Percentiles rank a stretch among this genome's conserved stretches.
These are phyloP conservation scores for Chlorella sp. DNA, from an alignment of 139 green algal species.

Conservation along the genomic window DNA sequence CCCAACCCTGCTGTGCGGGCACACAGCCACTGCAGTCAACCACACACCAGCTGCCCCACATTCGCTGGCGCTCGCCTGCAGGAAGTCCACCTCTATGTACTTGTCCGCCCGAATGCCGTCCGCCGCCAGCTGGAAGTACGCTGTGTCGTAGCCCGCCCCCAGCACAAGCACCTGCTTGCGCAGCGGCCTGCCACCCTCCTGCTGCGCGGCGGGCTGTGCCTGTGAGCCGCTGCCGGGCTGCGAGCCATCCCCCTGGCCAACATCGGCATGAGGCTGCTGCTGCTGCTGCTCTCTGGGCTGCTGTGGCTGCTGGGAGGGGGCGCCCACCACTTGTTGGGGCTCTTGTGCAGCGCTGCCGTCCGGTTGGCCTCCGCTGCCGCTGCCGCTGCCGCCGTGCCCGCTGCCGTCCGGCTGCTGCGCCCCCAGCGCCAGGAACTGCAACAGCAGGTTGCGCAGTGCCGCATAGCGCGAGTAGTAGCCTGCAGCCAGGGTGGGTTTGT, in stretches of 20 bases:
- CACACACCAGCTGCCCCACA: background rate
- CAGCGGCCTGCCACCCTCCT: background rate
- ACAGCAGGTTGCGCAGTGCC: conserved; percentile 67
- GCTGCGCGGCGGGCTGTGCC: background rate
- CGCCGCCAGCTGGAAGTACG: conserved; percentile 78
- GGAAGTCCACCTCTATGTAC: conserved; percentile 86
- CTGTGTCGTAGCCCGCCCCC: conserved; percentile 90
- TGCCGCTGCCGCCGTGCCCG: background rate
- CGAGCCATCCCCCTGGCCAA: too few relatives aligned
- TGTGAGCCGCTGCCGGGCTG: background rate
- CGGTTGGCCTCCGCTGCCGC: background rate
- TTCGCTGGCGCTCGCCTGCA: conserved; percentile 44
- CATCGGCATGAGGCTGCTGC: too few relatives aligned
- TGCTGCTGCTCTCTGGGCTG: background rate
- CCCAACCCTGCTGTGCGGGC: too few relatives aligned
- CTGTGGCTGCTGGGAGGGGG: background rate
- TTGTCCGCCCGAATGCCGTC: conserved; percentile 33
- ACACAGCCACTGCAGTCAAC: background rate
- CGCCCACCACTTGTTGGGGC: background rate
- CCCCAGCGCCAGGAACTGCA: conserved; percentile 63
- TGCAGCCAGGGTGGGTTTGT: conserved; percentile 42
- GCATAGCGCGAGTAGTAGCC: conserved; percentile 84
- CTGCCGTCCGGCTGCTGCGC: too few relatives aligned
- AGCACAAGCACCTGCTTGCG: conserved; percentile 80
- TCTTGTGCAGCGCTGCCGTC: background rate